Percentiles rank a stretch among this genome's conserved stretches.
Evolutionary conservation across 495 filamentous ascomycete species (phyloP).

Genomic region (Penicillium riverlandense): DNA sequence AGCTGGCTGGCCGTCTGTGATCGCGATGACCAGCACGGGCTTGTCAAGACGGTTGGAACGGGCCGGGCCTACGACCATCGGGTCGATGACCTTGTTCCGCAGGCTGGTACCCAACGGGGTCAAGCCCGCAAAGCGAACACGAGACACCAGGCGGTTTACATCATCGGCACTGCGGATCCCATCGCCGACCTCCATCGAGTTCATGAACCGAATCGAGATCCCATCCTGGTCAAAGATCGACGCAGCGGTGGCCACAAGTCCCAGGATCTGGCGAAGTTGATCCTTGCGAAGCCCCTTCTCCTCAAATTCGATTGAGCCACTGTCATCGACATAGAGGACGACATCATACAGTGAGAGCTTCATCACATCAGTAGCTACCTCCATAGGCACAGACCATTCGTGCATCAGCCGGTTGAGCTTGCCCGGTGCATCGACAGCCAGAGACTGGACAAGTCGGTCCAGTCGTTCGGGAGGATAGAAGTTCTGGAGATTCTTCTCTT

Average conservation of each 20-base stretch:
- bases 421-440: conserved; percentile 35
- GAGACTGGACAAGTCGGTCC: conserved; percentile 27
- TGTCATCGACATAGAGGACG: conserved; percentile 65
- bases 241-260: conserved; percentile 54
- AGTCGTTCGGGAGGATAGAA: conserved; percentile 47
- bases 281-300: conserved; percentile 59
- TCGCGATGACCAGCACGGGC: conserved; percentile 61
- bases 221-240: conserved; percentile 67
- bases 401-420: conserved; percentile 45
- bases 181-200: conserved; percentile 42
- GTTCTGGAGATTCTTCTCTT: conserved; percentile 48
- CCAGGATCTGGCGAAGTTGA: conserved; percentile 57
- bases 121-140: conserved; percentile 57
- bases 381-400: conserved; percentile 50
- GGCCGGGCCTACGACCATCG: conserved; percentile 47
- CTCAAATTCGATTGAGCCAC: conserved; percentile 63
- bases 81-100: conserved; percentile 55
- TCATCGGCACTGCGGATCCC: conserved; percentile 52
- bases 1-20: conserved; percentile 62
- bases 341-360: conserved; percentile 62
- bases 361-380: conserved; percentile 61
- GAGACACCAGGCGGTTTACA: conserved; percentile 47
- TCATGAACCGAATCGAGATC: conserved; percentile 68
- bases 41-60: conserved; percentile 47
- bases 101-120: conserved; percentile 62